These are phyloP conservation scores for Pleurotus citrinopileatus DNA, from an alignment of 768 basidiomycete species.

Conservation along the genomic window DNA sequence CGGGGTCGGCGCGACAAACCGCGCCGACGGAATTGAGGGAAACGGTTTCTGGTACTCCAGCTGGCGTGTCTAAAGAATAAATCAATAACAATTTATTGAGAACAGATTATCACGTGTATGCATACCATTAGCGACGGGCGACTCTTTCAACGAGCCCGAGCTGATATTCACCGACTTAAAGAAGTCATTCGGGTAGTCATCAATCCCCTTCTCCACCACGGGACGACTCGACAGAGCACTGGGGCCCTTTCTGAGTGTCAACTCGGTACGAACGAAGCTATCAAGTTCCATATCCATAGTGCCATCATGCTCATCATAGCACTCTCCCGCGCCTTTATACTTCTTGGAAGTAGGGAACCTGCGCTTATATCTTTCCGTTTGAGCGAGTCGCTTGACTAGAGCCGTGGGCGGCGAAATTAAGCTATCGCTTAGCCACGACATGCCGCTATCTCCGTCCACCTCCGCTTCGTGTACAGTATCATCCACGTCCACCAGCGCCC, in stretches of 20 bases:
- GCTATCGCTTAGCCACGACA: conserved; percentile 8
- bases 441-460: not conserved
- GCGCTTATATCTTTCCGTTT: not conserved
- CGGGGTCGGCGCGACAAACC: no score
- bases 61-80: not conserved
- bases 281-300: conserved; percentile 9
- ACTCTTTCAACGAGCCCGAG: not conserved
- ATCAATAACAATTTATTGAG: not conserved
- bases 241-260: no score
- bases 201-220: not conserved
- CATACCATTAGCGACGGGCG: not conserved
- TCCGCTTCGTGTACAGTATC: not conserved
- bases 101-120: not conserved
- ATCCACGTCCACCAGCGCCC: not conserved
- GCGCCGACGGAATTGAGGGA: no score
- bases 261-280: no score
- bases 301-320: not conserved
- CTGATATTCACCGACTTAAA: conserved; percentile 7
- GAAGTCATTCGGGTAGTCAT: not conserved
- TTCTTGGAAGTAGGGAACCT: not conserved
- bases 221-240: no score
- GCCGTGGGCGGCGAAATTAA: conserved; percentile 8
- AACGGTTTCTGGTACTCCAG: not conserved
- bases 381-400: not conserved
- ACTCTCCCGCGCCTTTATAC: not conserved